Conservation (phyloP, 495 filamentous ascomycete genomes). For the Glarea lozoyensis region DNA sequence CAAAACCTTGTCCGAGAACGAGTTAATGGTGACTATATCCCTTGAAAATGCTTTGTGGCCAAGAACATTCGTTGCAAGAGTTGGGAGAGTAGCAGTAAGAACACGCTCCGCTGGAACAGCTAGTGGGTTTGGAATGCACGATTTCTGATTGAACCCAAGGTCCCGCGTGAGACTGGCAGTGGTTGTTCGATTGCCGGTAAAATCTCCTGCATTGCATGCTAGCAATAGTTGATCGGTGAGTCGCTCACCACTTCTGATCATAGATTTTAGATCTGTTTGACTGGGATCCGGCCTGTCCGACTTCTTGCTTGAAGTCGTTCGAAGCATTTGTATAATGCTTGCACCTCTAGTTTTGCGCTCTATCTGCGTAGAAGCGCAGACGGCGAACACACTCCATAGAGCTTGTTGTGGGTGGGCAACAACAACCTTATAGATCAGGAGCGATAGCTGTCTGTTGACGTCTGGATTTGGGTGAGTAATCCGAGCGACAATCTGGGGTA, state of each 20-base stretch:
- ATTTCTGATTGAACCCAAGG: slow-evolving; percentile 75
- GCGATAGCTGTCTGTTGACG: slow-evolving; percentile 64
- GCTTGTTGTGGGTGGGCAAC: slow-evolving; percentile 76
- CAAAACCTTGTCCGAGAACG: slow-evolving; percentile 74
- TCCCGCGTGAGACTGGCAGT: slow-evolving; percentile 61
- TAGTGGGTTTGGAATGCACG: slow-evolving; percentile 66
- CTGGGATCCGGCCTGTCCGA: slow-evolving; percentile 30
- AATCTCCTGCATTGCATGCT: slow-evolving; percentile 70
- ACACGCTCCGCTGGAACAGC: slow-evolving; percentile 83
- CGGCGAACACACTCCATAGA: slow-evolving; percentile 84
- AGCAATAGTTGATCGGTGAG: slow-evolving; percentile 75
- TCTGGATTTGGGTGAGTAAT: slow-evolving; percentile 76
- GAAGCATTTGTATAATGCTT: slow-evolving; percentile 37
- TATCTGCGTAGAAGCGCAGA: slow-evolving; percentile 48
- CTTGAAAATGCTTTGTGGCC: slow-evolving; percentile 78
- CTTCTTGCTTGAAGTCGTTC: slow-evolving; percentile 24
- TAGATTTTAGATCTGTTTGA: slow-evolving; percentile 51
- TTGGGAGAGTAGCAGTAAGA: slow-evolving; percentile 74
- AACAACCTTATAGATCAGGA: slow-evolving; percentile 76
- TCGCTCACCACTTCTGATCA: slow-evolving; percentile 72
- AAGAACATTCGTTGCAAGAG: slow-evolving; percentile 56
- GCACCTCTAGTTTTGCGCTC: slow-evolving; percentile 45
- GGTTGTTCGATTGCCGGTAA: slow-evolving; percentile 53
- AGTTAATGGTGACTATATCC: slow-evolving; percentile 42
- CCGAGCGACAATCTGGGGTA: slow-evolving; percentile 85